Base-by-base conservation (phyloP, 441 rosid genomes). In the Theobroma grandiflorum region DNA sequence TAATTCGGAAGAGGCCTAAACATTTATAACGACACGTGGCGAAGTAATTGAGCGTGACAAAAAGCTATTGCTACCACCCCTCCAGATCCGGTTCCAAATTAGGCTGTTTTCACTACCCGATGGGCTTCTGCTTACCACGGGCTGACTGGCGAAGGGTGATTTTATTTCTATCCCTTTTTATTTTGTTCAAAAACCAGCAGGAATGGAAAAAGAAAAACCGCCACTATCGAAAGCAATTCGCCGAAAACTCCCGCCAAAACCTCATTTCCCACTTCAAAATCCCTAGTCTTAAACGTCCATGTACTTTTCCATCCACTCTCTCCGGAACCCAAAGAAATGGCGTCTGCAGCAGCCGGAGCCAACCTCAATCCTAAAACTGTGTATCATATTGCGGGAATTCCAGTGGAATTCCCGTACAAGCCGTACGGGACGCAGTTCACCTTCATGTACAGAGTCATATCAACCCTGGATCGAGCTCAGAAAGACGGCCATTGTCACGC, bases 381-480 rank as follows among this genome's bases (percentile, higher is more conserved):
- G 3, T 84, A 91, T 85, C 91, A 82, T 67, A 82, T 97, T 69
- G 94, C 97, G 8, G 99, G 99, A 16, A 88, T 94, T 59, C 88
- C 84, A 66, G 99, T 97, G 15, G 93, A 91, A 63, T 97, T 97
- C 80, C 99, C 98, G 14, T 94, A 91, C 85, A 94, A 90, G 53
- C 99, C 99, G 9, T 97, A 97, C 82, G 99, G 99, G 2, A 77
- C 98, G 49, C 99, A 97, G 91, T 93, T 95, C 22, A 95, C 97
- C 14, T 97, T 91, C 91, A 95, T 97, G 99, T 92, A 94, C 58
- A 90, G 98, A 53, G 98, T 97, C 84, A 94, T 95, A 35, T 87
- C 94, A 76, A 94, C 99, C 31, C 95, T 97, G 1, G 99, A 97
- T 80, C 97, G 99, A 63, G 97, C 98, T 31, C 91, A 82, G 70